Evolutionary conservation across 2,329 filamentous ascomycete genomes (phyloP), one percentile per base, ranked within the genome.

Genomic region (Ophiostoma angusticollis): DNA sequence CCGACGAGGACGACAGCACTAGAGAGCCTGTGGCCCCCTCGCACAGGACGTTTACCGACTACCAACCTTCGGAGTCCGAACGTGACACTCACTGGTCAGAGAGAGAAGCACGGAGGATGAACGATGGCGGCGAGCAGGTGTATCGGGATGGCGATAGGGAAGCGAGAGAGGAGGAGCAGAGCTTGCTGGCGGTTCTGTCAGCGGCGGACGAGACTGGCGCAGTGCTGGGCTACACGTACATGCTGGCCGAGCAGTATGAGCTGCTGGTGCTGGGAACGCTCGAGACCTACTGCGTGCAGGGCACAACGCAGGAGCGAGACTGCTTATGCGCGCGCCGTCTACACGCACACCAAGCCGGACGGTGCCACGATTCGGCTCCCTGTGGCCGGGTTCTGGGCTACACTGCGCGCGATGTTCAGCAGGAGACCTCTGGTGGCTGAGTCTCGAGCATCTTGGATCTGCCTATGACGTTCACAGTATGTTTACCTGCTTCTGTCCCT

Each of bases 201-300:
- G 56, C 62, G 1, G 66, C 84, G 41, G 86, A 94, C 60, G 70
- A 84, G 55, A 74, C 73, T n/a, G 86, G 86, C 48, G 71, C 80
- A 12, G 82, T 89, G 54, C 77, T 95, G 14, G 75, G 95, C 45
- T 84, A 83, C 47, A 74, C 94, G 47, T 94, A 94, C 65, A 94
- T 84, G 0, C 68, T 95, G 18, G 86, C 84, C 18, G 80, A 86
- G 51, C 85, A 81, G 59, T 78, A 91, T 45, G 72, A 75, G 29
- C 62, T 85, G 34, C 61, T 83, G 59, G 73, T 68, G 14, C 75
- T 94, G 21, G 80, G 86, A 3, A 83, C 83, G 56, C 78, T 74
- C 56, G 95, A 95, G 67, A 94, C 95, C 52, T 85, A 94, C 65
- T 84, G 84, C 57, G 82, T 93, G 52, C 80, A 86, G 54, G 84